A percentile compares a stretch with the other conserved stretches of the same genome.
These are phyloP conservation scores for Leonotis leonurus DNA, from an alignment of 257 asterid genomes.

Conservation along the genomic window DNA sequence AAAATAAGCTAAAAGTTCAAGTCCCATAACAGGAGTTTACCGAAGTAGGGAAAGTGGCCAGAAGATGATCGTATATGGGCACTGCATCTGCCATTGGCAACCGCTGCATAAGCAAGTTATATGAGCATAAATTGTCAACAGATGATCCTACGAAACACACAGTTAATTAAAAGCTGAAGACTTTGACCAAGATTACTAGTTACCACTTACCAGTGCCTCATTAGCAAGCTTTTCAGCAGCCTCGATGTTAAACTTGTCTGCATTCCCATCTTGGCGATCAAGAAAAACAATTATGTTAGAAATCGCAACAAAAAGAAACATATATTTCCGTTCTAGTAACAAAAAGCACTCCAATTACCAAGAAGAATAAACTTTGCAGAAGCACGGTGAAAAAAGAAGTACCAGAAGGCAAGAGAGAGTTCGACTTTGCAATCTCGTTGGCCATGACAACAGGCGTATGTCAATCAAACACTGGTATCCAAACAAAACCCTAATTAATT, in stretches of 20 bases:
- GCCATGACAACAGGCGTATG: conserved; percentile 18
- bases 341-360: neutral
- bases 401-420: conserved; percentile 20
- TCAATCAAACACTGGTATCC: neutral
- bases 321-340: neutral
- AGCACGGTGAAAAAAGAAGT: neutral
- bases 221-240: conserved; percentile 78
- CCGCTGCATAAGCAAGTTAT: conserved; percentile 35
- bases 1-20: neutral
- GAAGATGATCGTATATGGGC: conserved; percentile 77
- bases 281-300: neutral
- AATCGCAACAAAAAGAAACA: neutral
- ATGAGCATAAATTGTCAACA: neutral
- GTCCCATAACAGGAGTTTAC: conserved; percentile 27
- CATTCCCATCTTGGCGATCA: conserved; percentile 25
- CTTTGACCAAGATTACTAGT: conserved; percentile 13
- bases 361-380: too few relatives aligned
- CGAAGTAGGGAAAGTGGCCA: conserved; percentile 78
- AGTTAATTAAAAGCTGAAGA: neutral
- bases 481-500: conserved; percentile 4
- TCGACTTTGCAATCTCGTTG: conserved; percentile 21
- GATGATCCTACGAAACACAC: neutral
- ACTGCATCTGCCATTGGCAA: conserved; percentile 66
- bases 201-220: conserved; percentile 92
- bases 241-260: conserved; percentile 61